Base-by-base conservation (phyloP, 179 eudicot species). In the Drosera spatulata region DNA sequence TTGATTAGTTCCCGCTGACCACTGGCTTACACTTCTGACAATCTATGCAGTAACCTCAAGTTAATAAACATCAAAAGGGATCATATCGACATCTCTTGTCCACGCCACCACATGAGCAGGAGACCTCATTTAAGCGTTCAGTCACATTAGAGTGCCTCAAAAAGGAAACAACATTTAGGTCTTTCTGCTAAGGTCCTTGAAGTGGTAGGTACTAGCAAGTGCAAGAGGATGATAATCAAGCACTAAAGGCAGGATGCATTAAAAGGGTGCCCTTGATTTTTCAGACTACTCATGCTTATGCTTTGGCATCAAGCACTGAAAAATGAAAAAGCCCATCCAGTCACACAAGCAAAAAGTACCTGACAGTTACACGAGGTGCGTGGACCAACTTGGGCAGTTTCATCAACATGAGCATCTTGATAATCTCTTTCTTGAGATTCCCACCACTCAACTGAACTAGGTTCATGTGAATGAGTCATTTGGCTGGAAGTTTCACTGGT, bases 1-100 rank as follows among this genome's bases (percentile, higher is more conserved):
- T 78, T 90, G 96, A 75, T 86, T 83, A 65, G 96, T 94, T 64
- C 99, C 97, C 65, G 96, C 97, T 55, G 99, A 94, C 99, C 99
- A 94, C 50, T 85, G 95, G 68, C 97, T 82, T 66, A 82, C 99
- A 65, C 99, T 94, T 69, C 99, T 79, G 69, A 94, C 66, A 72
- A 90, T 73, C 99, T 93, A 68, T 50, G 74, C 64, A 69, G 52
- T 47, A 43, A 43, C 5, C 5, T 43, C 45, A 43, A 43, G 5
- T 4, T 4, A 43, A 43, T 43, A 43, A 43, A 7, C 5, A 43
- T 43, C 8, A 43, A 43, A 43, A 7, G 8, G 45, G 45, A 4
- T 43, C 8, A 4, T 7, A 43, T 43, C 33, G 33, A 7, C 8
- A 43, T 43, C 45, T 43, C 45, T 43, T 4, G 45, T 43, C 45